A percentile compares a stretch with the other conserved stretches of the same genome.
phyloP scores from a whole-genome alignment of 2,329 filamentous ascomycete genomes.

The Penicillium sp. region DNA sequence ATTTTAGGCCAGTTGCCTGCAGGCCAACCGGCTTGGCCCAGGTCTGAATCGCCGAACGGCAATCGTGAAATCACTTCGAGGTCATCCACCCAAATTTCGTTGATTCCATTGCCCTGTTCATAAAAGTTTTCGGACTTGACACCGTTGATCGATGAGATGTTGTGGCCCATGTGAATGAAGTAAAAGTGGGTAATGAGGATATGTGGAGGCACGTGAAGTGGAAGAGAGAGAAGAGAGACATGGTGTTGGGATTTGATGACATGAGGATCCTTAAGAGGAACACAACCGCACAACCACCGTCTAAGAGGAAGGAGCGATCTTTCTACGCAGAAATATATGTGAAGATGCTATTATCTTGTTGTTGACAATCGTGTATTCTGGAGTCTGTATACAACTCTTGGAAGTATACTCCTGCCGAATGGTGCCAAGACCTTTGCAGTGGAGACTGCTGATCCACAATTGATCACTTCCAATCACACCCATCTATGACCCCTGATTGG shows the following conservation, averaged over 20 bases:
- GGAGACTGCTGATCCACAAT: neutral
- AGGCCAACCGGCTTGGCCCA: slow-evolving; percentile 39
- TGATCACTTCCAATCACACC: neutral
- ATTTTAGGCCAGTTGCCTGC: slow-evolving; percentile 36
- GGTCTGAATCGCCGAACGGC: slow-evolving; percentile 40
- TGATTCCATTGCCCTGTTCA: slow-evolving; percentile 37
- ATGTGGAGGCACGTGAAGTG: neutral
- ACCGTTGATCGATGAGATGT: slow-evolving; percentile 27
- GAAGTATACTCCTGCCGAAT: neutral
- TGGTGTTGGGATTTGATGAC: neutral
- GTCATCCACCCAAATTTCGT: slow-evolving; percentile 39
- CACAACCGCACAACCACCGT: neutral
- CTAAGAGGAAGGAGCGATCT: neutral
- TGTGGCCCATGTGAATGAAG: neutral
- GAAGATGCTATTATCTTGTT: too few species aligned
- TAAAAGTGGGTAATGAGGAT: neutral
- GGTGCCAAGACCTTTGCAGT: neutral
- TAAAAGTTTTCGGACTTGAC: slow-evolving; percentile 38
- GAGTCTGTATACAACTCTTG: too few species aligned
- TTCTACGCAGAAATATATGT: too few species aligned
- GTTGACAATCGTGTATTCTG: too few species aligned
- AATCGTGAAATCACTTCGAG: slow-evolving; percentile 40
- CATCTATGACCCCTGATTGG: slow-evolving; percentile 15
- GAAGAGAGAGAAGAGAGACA: neutral
- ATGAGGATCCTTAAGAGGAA: neutral